Conservation (phyloP, 2,329 filamentous ascomycete species). For the Epichloe uncinata region DNA sequence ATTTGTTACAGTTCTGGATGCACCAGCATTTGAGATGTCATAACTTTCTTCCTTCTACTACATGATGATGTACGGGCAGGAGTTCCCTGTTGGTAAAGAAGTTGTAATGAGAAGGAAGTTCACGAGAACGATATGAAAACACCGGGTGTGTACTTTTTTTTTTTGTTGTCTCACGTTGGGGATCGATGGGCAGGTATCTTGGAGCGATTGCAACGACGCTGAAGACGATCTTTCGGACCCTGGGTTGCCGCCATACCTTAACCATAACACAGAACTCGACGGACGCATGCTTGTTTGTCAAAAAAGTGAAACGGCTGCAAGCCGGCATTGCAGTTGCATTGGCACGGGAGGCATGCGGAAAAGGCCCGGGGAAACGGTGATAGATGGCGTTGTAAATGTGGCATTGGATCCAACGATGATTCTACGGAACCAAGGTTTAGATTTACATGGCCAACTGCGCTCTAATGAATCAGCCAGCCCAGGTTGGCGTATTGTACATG, state of each 20-base stretch:
- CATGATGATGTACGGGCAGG: neutral
- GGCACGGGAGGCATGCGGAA: neutral
- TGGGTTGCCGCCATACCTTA: too few species aligned
- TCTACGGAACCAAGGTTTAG: neutral
- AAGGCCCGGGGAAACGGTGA: neutral
- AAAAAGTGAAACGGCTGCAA: neutral
- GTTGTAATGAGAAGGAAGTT: conserved; percentile 5
- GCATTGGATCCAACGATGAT: neutral
- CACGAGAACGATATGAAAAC: conserved; percentile 1
- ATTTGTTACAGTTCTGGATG: neutral
- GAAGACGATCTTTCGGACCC: too few species aligned
- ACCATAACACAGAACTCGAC: too few species aligned
- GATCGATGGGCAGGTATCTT: too few species aligned
- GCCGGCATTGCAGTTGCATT: neutral
- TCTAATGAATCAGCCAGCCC: neutral
- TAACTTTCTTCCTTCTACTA: neutral
- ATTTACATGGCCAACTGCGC: neutral
- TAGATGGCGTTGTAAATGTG: neutral
- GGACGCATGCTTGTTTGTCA: neutral
- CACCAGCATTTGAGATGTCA: conserved; percentile 1
- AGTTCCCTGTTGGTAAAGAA: conserved; percentile 1
- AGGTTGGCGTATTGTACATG: neutral
- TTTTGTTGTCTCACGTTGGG: too few species aligned
- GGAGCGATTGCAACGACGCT: too few species aligned
- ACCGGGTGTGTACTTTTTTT: neutral